These are phyloP conservation scores for Rhazya stricta DNA, from an alignment of 257 asterid genomes.

Conservation along the genomic window DNA sequence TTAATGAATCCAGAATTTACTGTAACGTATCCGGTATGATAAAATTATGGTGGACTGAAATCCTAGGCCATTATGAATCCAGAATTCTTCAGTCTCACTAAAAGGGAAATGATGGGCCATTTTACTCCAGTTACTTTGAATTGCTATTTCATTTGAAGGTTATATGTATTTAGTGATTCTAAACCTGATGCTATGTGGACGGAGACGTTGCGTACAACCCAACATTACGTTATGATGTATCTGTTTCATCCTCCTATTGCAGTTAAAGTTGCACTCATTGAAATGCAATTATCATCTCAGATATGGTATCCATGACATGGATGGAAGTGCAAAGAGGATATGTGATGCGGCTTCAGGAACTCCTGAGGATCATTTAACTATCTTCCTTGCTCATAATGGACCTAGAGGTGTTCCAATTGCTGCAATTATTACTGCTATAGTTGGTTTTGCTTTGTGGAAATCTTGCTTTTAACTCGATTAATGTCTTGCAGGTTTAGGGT, in stretches of 20 bases:
- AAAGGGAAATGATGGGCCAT: neutral
- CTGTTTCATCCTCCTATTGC: neutral
- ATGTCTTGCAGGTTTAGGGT: slow-evolving; percentile 62
- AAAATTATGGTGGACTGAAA: neutral
- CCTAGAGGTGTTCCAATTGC: slow-evolving; percentile 58
- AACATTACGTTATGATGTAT: neutral
- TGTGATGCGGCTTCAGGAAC: slow-evolving; percentile 57
- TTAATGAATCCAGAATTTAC: neutral
- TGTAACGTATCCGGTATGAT: neutral
- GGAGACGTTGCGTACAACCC: neutral
- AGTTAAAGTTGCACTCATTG: neutral
- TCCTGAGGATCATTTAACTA: slow-evolving; percentile 61
- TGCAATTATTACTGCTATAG: slow-evolving; percentile 7
- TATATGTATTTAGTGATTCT: neutral
- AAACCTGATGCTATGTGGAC: neutral
- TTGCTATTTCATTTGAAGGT: neutral
- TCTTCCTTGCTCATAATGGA: slow-evolving; percentile 94
- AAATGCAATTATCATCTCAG: slow-evolving; percentile 33
- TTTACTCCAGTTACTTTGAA: too few species aligned
- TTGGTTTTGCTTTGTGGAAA: slow-evolving; percentile 12
- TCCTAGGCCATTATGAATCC: too few species aligned
- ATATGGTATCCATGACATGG: slow-evolving; percentile 63
- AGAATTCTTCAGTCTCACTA: neutral
- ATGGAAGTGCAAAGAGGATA: slow-evolving; percentile 66
- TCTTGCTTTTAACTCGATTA: slow-evolving; percentile 13